Evolutionary conservation across 805 yeast genomes (phyloP), one percentile per base, ranked within the genome.

Genomic region (Candida tallmaniae): DNA sequence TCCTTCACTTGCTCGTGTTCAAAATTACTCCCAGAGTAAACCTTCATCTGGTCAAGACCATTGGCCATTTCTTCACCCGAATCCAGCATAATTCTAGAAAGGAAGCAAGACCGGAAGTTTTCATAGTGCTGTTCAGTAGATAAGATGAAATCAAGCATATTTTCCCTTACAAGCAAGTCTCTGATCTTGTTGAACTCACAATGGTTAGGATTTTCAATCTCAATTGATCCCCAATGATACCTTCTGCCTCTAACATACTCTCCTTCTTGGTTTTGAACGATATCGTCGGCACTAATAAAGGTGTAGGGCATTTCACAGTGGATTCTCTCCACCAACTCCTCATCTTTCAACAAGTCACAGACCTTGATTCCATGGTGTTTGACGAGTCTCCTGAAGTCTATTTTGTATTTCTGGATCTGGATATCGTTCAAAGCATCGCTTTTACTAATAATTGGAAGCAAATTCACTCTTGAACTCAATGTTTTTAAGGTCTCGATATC

Each of bases 201-300:
- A 56, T 83, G 88, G 6, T 63, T 56, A 13, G 72, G 73, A 54
- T 86, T 81, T 50, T 84, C 95, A 26, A 85, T 83, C 51, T 88
- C 95, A 10, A 85, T 84, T 15, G 74, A 57, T 0, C 97, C 97
- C 96, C 96, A 89, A 12, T 65, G 70, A 61, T 87, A 89, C 50
- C 72, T 70, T 50, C 96, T 72, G 12, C 93, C 95, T 42, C 83
- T 69, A 19, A 83, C 83, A 3, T 58, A 41, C 21, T 68, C 58
- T 7, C 79, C 53, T 6, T 46, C 48, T 1, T 44, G 28, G 15
- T 47, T 46, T n/a, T 27, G 31, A 39, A 45, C 38, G 10, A 32
- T 25, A 8, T 70, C 68, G 42, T 70, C 79, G 2, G 94, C 76
- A 14, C 88, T 82, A 40, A 89, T 76, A 3, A 87, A 64, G 2